Base-by-base conservation (phyloP, 306 rosid genomes). In the Benincasa hispida region DNA sequence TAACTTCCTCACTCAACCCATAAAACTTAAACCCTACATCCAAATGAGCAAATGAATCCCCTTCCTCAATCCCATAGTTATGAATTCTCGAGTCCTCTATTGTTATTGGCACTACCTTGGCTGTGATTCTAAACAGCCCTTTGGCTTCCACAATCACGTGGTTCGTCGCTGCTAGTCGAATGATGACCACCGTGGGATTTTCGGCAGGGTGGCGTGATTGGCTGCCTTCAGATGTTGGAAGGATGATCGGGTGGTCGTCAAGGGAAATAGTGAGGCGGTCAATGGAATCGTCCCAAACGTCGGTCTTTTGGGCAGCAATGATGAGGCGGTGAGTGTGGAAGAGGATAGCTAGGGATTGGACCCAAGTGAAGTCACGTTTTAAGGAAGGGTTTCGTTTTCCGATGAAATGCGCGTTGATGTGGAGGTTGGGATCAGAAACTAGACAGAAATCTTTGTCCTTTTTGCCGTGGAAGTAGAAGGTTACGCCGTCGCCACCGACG, bases 351-450 rank as follows among this genome's bases (percentile, higher is more conserved):
- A 87, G 83, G 50, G 97, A 91, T 73, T 91, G 86, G 66, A 85
- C 88, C 93, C 93, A 84, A 17, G 87, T 84, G 85, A 81, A 84
- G 79, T 81, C 85, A 13, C 85, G 60, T 24, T 62, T 81, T 89
- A 91, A 79, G 86, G 79, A 55, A 0, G 69, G 22, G 72, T 86
- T 91, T 75, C 85, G 85, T 51, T 74, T 86, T 24, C 93, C 93
- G 3, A 84, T 87, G 86, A 91, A 87, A 68, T 86, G 96, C 21
- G 85, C 90, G 41, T 91, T 89, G 65, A 91, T 91, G 83, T 91
- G 96, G 55, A 89, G 86, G 72, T 89, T 86, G 42, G 85, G 56
- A 25, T 91, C 89, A 0, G 93, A 84, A 1, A 91, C 76, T 5
- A 89, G 88, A 57, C 96, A 91, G 67, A 91, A 89, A 51, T 87